phyloP scores from a whole-genome alignment of 2,329 filamentous ascomycete species.

The Nemania diffusa region DNA sequence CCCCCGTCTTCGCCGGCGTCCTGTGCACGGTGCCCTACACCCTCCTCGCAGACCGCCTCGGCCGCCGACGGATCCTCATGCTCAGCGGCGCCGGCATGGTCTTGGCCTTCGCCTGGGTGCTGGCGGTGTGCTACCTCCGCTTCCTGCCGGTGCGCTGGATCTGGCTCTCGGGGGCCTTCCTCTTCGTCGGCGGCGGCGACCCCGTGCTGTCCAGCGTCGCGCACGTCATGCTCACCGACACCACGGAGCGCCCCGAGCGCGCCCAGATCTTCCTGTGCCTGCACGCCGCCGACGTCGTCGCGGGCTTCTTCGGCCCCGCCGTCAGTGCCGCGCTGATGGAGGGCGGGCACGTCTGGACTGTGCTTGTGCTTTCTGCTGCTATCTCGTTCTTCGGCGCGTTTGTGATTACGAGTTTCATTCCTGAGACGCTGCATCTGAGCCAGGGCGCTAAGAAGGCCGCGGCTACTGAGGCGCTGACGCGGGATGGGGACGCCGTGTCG shows the following conservation, averaged over 20 bases:
- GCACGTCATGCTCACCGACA: constrained; percentile 26
- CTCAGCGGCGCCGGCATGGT: constrained; percentile 14
- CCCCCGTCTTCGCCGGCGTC: constrained; percentile 19
- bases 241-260: constrained; percentile 11
- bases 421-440: neutral
- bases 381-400: neutral
- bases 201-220: constrained; percentile 19
- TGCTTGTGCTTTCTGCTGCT: constrained; percentile 12
- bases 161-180: constrained; percentile 15
- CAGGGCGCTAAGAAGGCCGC: too few relatives aligned
- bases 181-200: constrained; percentile 28
- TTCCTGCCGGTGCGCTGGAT: constrained; percentile 20
- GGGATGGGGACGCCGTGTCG: neutral
- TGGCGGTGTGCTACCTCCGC: constrained; percentile 25
- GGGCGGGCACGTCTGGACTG: constrained; percentile 19
- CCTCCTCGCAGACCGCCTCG: constrained; percentile 23
- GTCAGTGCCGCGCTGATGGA: constrained; percentile 26
- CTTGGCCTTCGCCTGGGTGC: constrained; percentile 10
- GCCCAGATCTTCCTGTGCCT: constrained; percentile 28
- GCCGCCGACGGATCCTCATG: constrained; percentile 22
- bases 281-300: constrained; percentile 18
- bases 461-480: neutral
- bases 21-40: constrained; percentile 27
- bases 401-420: neutral
- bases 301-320: constrained; percentile 22